Percentiles rank a stretch among this genome's conserved stretches.
Evolutionary conservation across 139 green algal species (phyloP).

Genomic region (Chlamydomonas sphaeroides): DNA sequence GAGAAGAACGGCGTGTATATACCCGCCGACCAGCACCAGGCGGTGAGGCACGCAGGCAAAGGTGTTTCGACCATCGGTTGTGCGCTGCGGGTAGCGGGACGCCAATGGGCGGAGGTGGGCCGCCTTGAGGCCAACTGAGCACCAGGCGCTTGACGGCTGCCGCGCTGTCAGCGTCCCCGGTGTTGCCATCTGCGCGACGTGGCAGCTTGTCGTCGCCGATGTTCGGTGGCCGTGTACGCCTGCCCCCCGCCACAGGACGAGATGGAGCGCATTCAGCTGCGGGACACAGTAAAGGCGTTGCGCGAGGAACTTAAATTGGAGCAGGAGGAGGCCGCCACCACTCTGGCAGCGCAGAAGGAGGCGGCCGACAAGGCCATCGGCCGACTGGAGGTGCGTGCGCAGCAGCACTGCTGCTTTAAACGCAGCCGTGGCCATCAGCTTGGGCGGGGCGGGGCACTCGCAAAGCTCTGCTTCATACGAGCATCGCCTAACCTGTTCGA

Average conservation of each 20-base stretch:
- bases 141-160: too few relatives aligned
- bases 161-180: too few relatives aligned
- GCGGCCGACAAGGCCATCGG: conserved; percentile 26
- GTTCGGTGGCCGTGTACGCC: not conserved
- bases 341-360: conserved; percentile 49
- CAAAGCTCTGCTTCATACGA: too few relatives aligned
- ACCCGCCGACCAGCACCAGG: conserved; percentile 65
- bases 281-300: conserved; percentile 53
- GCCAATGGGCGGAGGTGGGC: too few relatives aligned
- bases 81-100: too few relatives aligned
- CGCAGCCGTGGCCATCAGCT: too few relatives aligned
- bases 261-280: conserved; percentile 75
- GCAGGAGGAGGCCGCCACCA: conserved; percentile 44
- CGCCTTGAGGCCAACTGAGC: too few relatives aligned
- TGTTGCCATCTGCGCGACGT: too few relatives aligned
- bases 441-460: too few relatives aligned
- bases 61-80: not conserved
- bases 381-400: not conserved
- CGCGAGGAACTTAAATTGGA: conserved; percentile 55
- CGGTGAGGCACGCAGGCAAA: too few relatives aligned
- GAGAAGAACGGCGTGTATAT: conserved; percentile 96
- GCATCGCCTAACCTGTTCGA: too few relatives aligned
- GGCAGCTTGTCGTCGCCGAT: not conserved
- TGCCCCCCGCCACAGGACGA: conserved; percentile 66
- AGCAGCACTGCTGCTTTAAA: too few relatives aligned